Evolutionary conservation across 1,284 basidiomycete genomes (phyloP).

Genomic region (Ceratobasidium theobromae): DNA sequence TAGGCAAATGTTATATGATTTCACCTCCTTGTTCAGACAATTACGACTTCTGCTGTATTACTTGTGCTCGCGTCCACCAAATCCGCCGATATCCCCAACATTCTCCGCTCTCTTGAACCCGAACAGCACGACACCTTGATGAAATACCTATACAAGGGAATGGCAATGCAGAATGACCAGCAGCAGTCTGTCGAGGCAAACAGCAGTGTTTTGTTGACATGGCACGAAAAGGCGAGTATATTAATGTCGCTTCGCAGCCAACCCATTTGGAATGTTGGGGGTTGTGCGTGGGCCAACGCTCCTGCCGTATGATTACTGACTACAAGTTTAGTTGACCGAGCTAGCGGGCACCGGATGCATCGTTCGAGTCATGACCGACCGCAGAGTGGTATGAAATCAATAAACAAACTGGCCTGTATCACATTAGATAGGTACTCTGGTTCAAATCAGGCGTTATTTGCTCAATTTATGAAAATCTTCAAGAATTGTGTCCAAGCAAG

Average conservation of each 20-base stretch:
- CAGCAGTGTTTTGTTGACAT: slow-evolving; percentile 86
- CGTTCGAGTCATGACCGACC: slow-evolving; percentile 96
- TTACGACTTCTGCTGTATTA: slow-evolving; percentile 82
- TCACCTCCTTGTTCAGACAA: slow-evolving; percentile 51
- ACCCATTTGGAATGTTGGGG: no score
- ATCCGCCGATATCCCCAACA: slow-evolving; percentile 79
- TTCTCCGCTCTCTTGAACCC: slow-evolving; percentile 73
- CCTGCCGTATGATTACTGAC: slow-evolving; percentile 35
- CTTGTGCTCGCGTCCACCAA: slow-evolving; percentile 95
- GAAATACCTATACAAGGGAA: slow-evolving; percentile 99
- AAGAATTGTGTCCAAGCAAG: no score
- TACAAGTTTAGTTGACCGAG: slow-evolving; percentile 76
- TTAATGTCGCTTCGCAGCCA: background rate
- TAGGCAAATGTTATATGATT: background rate
- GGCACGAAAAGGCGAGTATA: slow-evolving; percentile 88
- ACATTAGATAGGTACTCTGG: background rate
- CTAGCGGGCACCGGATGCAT: slow-evolving; percentile 95
- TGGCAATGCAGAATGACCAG: slow-evolving; percentile 76
- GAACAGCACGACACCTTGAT: slow-evolving; percentile 91
- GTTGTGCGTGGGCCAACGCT: no score
- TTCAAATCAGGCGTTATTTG: no score
- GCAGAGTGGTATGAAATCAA: slow-evolving; percentile 62
- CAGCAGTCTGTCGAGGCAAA: slow-evolving; percentile 62
- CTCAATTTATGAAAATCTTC: no score
- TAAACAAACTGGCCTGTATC: background rate